These are phyloP conservation scores for Zhuliangozyma blackwelliae DNA, from an alignment of 1,139 yeast species.

Conservation along the genomic window DNA sequence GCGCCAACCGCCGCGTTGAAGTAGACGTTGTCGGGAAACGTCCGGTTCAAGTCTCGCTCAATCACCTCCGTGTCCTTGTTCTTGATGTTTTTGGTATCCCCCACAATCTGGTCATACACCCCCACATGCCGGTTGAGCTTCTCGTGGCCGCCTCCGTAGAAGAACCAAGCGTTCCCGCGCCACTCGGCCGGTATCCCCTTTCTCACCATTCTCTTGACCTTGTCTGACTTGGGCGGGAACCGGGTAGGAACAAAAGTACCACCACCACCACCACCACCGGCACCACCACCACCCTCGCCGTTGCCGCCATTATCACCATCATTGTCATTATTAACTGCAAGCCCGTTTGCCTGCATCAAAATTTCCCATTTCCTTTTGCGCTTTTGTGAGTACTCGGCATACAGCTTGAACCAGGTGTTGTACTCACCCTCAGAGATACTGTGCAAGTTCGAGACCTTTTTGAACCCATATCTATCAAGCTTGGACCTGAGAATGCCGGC, in stretches of 20 bases:
- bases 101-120: slow-evolving; percentile 63
- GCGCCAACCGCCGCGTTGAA: slow-evolving; percentile 36
- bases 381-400: slow-evolving; percentile 57
- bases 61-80: slow-evolving; percentile 85
- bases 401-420: slow-evolving; percentile 68
- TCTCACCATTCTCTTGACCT: slow-evolving; percentile 74
- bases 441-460: slow-evolving; percentile 50
- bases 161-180: slow-evolving; percentile 97
- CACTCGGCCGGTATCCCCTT: slow-evolving; percentile 96
- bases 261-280: slow-evolving; percentile 13
- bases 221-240: slow-evolving; percentile 83
- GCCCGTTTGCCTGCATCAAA: slow-evolving; percentile 64
- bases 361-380: slow-evolving; percentile 74
- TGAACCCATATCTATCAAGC: slow-evolving; percentile 83
- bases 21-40: slow-evolving; percentile 88
- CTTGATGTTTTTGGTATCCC: slow-evolving; percentile 45
- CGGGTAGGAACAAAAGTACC: slow-evolving; percentile 33
- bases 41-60: slow-evolving; percentile 86
- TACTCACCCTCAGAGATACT: slow-evolving; percentile 52
- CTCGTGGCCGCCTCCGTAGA: slow-evolving; percentile 89
- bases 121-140: slow-evolving; percentile 65
- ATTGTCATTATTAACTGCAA: slow-evolving; percentile 32
- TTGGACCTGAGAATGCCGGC: slow-evolving; percentile 26
- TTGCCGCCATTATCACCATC: slow-evolving; percentile 14
- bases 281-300: slow-evolving; percentile 13